Conservation (phyloP, 257 asterid species). For the Gynochthodes officinalis region DNA sequence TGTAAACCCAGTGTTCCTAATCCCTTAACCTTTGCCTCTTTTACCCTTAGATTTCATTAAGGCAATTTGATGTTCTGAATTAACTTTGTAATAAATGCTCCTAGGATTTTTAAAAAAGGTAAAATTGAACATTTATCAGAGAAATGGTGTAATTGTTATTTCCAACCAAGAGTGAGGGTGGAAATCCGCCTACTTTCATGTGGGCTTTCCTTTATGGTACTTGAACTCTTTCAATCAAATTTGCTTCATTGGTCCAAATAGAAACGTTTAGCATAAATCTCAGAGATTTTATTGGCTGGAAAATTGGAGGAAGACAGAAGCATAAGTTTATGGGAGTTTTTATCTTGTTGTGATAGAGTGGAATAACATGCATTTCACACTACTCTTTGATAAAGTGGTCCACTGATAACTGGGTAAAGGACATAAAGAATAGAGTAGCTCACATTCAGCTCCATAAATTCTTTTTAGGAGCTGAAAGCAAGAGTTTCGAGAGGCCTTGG, state of each 20-base stretch:
- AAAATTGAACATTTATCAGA: background rate
- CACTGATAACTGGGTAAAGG: background rate
- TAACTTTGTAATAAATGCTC: background rate
- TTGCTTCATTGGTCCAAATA: background rate
- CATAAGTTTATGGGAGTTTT: background rate
- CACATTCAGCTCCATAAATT: background rate
- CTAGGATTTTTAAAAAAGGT: background rate
- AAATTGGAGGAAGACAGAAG: background rate
- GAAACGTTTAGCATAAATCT: background rate
- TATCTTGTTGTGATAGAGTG: background rate
- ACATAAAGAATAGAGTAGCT: background rate
- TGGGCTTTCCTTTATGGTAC: background rate
- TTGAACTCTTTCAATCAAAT: background rate
- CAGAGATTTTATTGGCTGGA: background rate
- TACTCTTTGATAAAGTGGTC: background rate
- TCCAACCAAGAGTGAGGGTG: background rate
- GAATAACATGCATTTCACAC: background rate
- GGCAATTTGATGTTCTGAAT: background rate
- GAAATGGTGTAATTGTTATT: background rate
- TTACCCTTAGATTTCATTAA: background rate
- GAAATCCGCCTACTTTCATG: background rate
- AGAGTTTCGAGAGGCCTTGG: background rate
- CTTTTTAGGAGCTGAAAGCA: background rate
- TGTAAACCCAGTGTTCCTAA: background rate
- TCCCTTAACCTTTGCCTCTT: background rate